A percentile compares a stretch with the other conserved stretches of the same genome.
Evolutionary conservation across 2,329 filamentous ascomycete genomes (phyloP).

Genomic region (Beauveria pseudobassiana): DNA sequence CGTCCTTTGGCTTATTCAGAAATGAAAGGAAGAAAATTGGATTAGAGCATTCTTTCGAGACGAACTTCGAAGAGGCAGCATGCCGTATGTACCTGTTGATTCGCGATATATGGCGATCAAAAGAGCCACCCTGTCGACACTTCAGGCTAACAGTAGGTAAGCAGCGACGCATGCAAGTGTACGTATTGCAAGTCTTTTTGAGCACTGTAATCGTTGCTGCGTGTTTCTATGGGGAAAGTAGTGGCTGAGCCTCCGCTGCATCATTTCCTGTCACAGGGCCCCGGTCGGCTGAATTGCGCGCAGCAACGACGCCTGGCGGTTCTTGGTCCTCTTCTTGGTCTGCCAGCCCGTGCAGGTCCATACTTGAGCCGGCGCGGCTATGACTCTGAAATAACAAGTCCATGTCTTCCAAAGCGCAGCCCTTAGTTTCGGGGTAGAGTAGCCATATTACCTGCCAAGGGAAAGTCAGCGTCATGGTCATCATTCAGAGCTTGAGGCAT

Average conservation of each 20-base stretch:
- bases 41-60: slow-evolving; percentile 11
- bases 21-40: not conserved
- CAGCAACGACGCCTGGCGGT: not conserved
- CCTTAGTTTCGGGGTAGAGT: slow-evolving; percentile 39
- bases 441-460: slow-evolving; percentile 30
- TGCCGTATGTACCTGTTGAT: slow-evolving; percentile 14
- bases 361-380: not conserved
- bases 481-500: not conserved
- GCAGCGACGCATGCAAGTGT: not conserved
- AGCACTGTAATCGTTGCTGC: not conserved
- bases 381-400: slow-evolving; percentile 30
- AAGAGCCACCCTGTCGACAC: not conserved
- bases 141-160: not conserved
- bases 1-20: slow-evolving; percentile 10
- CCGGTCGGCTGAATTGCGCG: not conserved
- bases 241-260: not conserved
- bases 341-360: not conserved
- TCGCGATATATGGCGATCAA: slow-evolving; percentile 4
- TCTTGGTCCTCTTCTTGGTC: not conserved
- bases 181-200: not conserved
- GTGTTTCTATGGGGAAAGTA: not conserved
- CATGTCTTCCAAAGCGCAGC: slow-evolving; percentile 35
- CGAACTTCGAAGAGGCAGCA: slow-evolving; percentile 8
- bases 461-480: not conserved
- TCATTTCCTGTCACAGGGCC: not conserved